phyloP scores from a whole-genome alignment of 1,284 basidiomycete genomes.

The Ganoderma multipileum region DNA sequence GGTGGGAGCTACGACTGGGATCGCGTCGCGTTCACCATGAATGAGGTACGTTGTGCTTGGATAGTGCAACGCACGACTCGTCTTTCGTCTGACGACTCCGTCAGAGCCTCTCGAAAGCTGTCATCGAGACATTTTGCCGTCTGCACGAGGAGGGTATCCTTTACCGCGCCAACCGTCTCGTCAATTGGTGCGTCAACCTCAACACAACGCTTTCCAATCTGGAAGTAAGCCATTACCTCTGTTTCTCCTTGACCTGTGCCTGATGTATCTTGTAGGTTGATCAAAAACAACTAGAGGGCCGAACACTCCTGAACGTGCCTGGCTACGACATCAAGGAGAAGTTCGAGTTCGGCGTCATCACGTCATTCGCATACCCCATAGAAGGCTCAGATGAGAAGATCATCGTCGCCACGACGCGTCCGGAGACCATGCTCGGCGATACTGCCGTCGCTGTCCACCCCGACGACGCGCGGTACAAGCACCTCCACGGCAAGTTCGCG shows the following conservation, averaged over 20 bases:
- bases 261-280: conserved; percentile 70
- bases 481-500: conserved; percentile 94
- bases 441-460: conserved; percentile 98
- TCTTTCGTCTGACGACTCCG: not conserved
- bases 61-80: not conserved
- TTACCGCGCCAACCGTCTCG: conserved; percentile 96
- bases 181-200: conserved; percentile 97
- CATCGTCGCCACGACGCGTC: conserved; percentile 96
- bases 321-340: conserved; percentile 95
- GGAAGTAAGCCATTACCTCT: conserved; percentile 61
- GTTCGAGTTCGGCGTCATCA: conserved; percentile 98
- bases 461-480: conserved; percentile 92
- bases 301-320: conserved; percentile 89
- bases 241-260: not conserved
- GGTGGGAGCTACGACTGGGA: conserved; percentile 97
- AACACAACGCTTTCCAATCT: conserved; percentile 98
- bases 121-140: conserved; percentile 91
- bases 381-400: conserved; percentile 93
- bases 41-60: conserved; percentile 62
- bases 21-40: conserved; percentile 96
- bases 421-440: conserved; percentile 99
- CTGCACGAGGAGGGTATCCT: conserved; percentile 94
- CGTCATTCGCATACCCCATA: conserved; percentile 93
- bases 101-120: conserved; percentile 84
- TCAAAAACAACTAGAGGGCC: conserved; percentile 90